These are phyloP conservation scores for Neurospora africana DNA, from an alignment of 495 filamentous ascomycete species.

Conservation along the genomic window DNA sequence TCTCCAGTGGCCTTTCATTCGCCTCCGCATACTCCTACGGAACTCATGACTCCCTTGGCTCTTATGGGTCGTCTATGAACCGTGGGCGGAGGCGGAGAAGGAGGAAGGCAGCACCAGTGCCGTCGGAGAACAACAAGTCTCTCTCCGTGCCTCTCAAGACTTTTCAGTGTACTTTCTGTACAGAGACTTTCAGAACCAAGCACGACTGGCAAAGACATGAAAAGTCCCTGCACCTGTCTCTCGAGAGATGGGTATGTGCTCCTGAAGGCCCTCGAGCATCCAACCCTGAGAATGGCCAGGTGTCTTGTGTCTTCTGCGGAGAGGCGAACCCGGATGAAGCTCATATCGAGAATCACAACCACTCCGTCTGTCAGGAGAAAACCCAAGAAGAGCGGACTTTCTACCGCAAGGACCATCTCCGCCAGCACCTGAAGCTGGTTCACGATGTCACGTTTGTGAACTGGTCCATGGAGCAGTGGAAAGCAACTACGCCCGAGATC, in stretches of 20 bases:
- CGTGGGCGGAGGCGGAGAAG: slow-evolving; percentile 65
- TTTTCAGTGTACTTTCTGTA: slow-evolving; percentile 81
- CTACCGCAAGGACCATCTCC: slow-evolving; percentile 73
- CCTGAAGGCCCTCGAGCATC: slow-evolving; percentile 50
- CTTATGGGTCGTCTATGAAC: slow-evolving; percentile 42
- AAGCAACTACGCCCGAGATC: slow-evolving; percentile 45
- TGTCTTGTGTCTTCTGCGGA: slow-evolving; percentile 61
- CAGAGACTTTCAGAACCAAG: slow-evolving; percentile 68
- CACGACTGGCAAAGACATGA: slow-evolving; percentile 82
- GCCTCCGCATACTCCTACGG: slow-evolving; percentile 62
- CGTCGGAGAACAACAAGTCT: slow-evolving; percentile 3
- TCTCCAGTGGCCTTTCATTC: slow-evolving; percentile 58
- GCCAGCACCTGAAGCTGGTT: slow-evolving; percentile 71
- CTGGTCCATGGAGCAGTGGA: slow-evolving; percentile 62
- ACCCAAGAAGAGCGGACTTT: slow-evolving; percentile 60
- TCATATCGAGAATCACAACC: slow-evolving; percentile 63
- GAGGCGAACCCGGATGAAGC: slow-evolving; percentile 42
- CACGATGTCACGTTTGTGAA: slow-evolving; percentile 53
- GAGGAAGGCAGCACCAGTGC: slow-evolving; percentile 24
- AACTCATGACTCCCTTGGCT: slow-evolving; percentile 56
- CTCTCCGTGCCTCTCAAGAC: slow-evolving; percentile 36
- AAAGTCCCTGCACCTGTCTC: slow-evolving; percentile 64
- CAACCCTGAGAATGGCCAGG: slow-evolving; percentile 35
- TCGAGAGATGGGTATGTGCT: slow-evolving; percentile 73
- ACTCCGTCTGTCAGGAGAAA: slow-evolving; percentile 53